Evolutionary conservation across 1,284 basidiomycete genomes (phyloP).

Genomic region (Rhodotorula sp.): DNA sequence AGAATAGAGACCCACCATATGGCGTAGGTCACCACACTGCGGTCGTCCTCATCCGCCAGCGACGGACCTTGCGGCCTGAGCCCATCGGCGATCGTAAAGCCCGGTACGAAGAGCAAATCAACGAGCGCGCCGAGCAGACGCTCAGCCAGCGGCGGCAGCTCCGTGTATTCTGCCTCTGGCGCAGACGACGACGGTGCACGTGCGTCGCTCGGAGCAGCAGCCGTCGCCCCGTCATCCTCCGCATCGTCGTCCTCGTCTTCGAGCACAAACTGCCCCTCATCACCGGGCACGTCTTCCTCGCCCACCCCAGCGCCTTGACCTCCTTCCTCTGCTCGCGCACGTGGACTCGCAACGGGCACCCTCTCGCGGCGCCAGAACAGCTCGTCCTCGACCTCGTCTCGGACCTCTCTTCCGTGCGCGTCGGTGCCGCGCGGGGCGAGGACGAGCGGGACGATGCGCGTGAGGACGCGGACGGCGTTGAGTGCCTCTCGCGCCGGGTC

Average conservation of each 20-base stretch:
- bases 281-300: slow-evolving; percentile 41
- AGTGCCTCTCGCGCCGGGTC: slow-evolving; percentile 76
- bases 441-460: slow-evolving; percentile 79
- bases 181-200: neutral
- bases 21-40: slow-evolving; percentile 77
- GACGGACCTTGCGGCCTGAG: slow-evolving; percentile 57
- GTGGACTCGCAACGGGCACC: neutral
- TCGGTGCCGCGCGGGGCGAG: slow-evolving; percentile 66
- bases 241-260: slow-evolving; percentile 66
- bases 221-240: slow-evolving; percentile 15
- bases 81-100: slow-evolving; percentile 78
- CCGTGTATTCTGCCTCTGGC: slow-evolving; percentile 49
- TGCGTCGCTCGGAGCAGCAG: neutral
- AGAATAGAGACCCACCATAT: slow-evolving; percentile 64
- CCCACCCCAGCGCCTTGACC: too few relatives aligned
- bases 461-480: slow-evolving; percentile 81
- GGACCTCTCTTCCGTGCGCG: slow-evolving; percentile 19
- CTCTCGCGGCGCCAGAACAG: slow-evolving; percentile 62
- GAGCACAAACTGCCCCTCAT: slow-evolving; percentile 51
- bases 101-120: slow-evolving; percentile 85
- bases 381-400: slow-evolving; percentile 66
- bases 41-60: slow-evolving; percentile 47
- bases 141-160: slow-evolving; percentile 72
- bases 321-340: neutral
- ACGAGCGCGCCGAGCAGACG: slow-evolving; percentile 72